Percentiles rank a stretch among this genome's conserved stretches.
Evolutionary conservation across 1,284 basidiomycete genomes (phyloP).

Genomic region (Fomes fomentarius): DNA sequence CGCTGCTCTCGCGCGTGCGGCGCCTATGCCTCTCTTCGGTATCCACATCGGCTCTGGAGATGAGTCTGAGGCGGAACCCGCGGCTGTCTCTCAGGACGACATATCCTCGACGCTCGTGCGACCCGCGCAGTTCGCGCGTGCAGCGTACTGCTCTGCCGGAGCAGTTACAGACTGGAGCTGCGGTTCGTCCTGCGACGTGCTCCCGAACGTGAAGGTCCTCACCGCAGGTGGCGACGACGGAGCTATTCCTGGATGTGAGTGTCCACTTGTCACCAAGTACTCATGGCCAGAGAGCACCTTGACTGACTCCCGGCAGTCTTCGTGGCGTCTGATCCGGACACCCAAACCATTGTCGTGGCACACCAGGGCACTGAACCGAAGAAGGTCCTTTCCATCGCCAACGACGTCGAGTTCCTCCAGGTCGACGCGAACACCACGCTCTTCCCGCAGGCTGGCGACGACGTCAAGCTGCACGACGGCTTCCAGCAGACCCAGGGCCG

Average conservation of each 20-base stretch:
- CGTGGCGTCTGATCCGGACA: conserved; percentile 43
- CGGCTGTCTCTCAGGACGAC: conserved; percentile 25
- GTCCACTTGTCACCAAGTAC: no score
- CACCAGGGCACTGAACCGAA: conserved; percentile 49
- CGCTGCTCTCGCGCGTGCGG: conserved; percentile 20
- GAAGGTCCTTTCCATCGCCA: conserved; percentile 46
- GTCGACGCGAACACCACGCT: conserved; percentile 40
- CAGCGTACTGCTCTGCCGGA: conserved; percentile 43
- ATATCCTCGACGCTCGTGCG: conserved; percentile 36
- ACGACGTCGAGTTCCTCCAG: conserved; percentile 43
- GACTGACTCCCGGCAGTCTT: conserved; percentile 29
- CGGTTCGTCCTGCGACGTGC: conserved; percentile 43
- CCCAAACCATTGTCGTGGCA: conserved; percentile 47
- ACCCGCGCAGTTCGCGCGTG: conserved; percentile 43
- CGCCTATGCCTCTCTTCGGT: conserved; percentile 29
- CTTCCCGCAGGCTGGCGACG: conserved; percentile 38
- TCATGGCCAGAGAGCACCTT: no score
- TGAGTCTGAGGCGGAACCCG: conserved; percentile 13
- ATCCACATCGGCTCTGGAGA: conserved; percentile 26
- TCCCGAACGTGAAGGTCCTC: conserved; percentile 52
- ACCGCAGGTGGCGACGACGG: conserved; percentile 62
- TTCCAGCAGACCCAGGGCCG: conserved; percentile 50
- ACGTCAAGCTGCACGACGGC: conserved; percentile 44
- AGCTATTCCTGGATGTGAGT: conserved; percentile 20
- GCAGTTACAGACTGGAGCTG: conserved; percentile 40